These are phyloP conservation scores for Auricularia sp. DNA, from an alignment of 768 basidiomycete species.

Conservation along the genomic window DNA sequence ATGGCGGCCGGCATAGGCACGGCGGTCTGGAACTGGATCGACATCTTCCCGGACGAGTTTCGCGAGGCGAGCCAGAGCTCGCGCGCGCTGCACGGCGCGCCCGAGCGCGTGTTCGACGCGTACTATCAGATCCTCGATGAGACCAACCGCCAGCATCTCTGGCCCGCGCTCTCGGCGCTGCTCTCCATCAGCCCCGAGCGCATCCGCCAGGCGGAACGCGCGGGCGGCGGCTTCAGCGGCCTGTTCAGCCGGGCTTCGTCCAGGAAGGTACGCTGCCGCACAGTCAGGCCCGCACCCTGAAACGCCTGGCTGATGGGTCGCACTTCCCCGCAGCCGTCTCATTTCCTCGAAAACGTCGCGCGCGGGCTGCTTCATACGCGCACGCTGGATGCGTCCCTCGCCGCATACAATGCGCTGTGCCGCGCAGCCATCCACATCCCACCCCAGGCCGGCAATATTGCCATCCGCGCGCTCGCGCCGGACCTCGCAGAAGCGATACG, in stretches of 20 bases:
- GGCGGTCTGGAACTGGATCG: conserved; percentile 88
- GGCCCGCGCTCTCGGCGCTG: conserved; percentile 73
- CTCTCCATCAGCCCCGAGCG: conserved; percentile 69
- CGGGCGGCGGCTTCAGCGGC: not conserved
- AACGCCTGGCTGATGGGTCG: not conserved
- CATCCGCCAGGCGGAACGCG: conserved; percentile 34
- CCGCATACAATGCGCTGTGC: conserved; percentile 30
- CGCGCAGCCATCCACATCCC: conserved; percentile 50
- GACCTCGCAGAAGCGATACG: conserved; percentile 77
- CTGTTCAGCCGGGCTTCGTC: not conserved
- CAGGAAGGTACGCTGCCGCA: not conserved
- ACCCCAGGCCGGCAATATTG: conserved; percentile 41
- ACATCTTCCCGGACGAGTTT: conserved; percentile 66
- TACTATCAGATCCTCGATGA: conserved; percentile 35
- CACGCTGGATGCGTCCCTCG: not conserved
- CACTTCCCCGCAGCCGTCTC: not conserved
- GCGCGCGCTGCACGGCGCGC: conserved; percentile 62
- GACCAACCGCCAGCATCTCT: conserved; percentile 40
- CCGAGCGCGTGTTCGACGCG: conserved; percentile 83
- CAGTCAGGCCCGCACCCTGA: not conserved
- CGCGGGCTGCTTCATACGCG: not conserved
- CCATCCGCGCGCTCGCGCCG: conserved; percentile 51
- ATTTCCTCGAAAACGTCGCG: not conserved
- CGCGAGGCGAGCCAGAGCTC: conserved; percentile 56
- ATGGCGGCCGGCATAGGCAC: conserved; percentile 63